A percentile compares a stretch with the other conserved stretches of the same genome.
These are phyloP conservation scores for Podila clonocystis DNA, from an alignment of 192 early-diverging fungal species.

Conservation along the genomic window DNA sequence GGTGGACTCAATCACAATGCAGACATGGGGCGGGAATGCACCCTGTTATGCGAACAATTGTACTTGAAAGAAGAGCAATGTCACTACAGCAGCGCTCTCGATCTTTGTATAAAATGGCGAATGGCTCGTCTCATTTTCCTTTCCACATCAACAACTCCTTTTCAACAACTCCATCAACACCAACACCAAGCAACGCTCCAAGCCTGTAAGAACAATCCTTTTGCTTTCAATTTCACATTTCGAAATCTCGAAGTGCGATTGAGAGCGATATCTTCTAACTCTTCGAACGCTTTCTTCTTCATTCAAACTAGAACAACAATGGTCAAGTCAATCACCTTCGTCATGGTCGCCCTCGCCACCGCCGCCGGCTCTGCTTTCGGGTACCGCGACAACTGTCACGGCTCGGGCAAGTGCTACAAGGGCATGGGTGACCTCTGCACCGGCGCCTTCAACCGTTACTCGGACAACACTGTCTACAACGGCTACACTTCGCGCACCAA, in stretches of 20 bases:
- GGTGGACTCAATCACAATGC: too few species aligned
- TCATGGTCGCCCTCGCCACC: slow-evolving; percentile 4
- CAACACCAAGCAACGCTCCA: too few species aligned
- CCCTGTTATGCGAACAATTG: too few species aligned
- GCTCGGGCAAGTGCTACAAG: slow-evolving; percentile 18
- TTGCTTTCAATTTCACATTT: background rate
- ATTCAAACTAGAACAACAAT: slow-evolving; percentile 2
- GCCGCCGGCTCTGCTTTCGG: background rate
- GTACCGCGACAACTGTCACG: slow-evolving; percentile 21
- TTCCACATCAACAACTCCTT: too few species aligned
- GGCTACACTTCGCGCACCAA: slow-evolving; percentile 20
- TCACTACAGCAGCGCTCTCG: too few species aligned
- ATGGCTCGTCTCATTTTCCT: too few species aligned
- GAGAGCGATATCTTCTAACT: background rate
- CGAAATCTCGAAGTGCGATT: background rate
- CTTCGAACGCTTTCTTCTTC: background rate
- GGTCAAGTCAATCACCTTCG: slow-evolving; percentile 17
- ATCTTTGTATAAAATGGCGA: too few species aligned
- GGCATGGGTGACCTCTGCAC: slow-evolving; percentile 10
- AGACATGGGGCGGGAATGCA: too few species aligned
- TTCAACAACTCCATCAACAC: too few species aligned
- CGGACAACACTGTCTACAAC: slow-evolving; percentile 23
- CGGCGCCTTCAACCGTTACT: slow-evolving; percentile 29
- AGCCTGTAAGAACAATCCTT: too few species aligned
- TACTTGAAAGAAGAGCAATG: too few species aligned